Percentiles rank a stretch among this genome's conserved stretches.
phyloP scores from a whole-genome alignment of 805 yeast species.

The Cyberlindnera nakhonratchasimensis region DNA sequence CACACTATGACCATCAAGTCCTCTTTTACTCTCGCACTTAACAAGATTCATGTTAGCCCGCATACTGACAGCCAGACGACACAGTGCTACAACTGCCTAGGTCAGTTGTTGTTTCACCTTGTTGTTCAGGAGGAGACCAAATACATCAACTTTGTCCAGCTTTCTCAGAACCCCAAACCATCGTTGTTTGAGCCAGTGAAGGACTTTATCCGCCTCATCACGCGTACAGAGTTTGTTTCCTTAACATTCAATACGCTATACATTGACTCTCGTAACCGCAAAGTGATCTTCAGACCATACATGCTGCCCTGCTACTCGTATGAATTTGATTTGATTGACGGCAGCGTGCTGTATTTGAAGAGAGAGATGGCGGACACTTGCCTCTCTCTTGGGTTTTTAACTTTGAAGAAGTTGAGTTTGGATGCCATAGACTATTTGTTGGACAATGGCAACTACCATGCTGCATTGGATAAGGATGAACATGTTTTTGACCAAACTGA shows the following conservation, averaged over 20 bases:
- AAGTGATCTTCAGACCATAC: conserved; percentile 24
- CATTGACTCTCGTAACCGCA: conserved; percentile 18
- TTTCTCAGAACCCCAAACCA: background rate
- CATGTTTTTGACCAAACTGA: background rate
- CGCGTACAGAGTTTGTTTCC: conserved; percentile 26
- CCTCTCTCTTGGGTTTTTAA: conserved; percentile 20
- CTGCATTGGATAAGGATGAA: conserved; percentile 13
- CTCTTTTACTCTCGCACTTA: conserved; percentile 18
- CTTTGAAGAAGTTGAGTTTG: conserved; percentile 31
- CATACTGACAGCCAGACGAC: conserved; percentile 2
- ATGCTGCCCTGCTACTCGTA: conserved; percentile 25
- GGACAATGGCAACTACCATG: conserved; percentile 20
- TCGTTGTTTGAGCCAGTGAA: conserved; percentile 12
- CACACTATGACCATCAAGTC: conserved; percentile 18
- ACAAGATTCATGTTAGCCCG: conserved; percentile 18
- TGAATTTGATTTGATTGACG: conserved; percentile 24
- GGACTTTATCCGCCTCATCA: conserved; percentile 22
- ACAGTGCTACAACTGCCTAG: conserved; percentile 1
- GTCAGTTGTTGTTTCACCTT: conserved; percentile 13
- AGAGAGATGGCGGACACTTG: conserved; percentile 15
- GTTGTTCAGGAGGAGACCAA: conserved; percentile 20
- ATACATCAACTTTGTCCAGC: conserved; percentile 21
- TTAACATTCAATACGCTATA: conserved; percentile 23
- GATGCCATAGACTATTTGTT: conserved; percentile 31
- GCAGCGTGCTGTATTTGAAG: conserved; percentile 7